Evolutionary conservation across 108 stramenopile species (phyloP).

Genomic region (Cyclostephanos tholiformis): DNA sequence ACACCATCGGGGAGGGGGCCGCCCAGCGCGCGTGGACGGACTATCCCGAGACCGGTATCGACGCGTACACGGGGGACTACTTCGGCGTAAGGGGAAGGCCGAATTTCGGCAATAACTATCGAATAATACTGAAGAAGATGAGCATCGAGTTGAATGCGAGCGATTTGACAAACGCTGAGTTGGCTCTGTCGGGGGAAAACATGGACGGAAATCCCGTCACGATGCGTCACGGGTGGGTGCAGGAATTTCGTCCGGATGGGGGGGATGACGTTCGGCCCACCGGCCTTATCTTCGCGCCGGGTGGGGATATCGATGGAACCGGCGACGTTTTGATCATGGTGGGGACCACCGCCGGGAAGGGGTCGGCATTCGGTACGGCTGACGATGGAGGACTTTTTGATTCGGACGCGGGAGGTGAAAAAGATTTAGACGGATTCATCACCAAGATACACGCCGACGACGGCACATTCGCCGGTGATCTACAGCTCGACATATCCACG

Average conservation of each 20-base stretch:
- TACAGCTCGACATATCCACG: slow-evolving; percentile 32
- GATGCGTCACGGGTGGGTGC: slow-evolving; percentile 34
- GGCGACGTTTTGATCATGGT: slow-evolving; percentile 47
- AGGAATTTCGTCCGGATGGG: slow-evolving; percentile 38
- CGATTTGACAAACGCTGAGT: slow-evolving; percentile 19
- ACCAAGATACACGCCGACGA: slow-evolving; percentile 45
- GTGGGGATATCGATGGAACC: slow-evolving; percentile 11
- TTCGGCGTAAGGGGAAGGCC: slow-evolving; percentile 40
- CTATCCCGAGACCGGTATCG: slow-evolving; percentile 13
- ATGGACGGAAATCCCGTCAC: slow-evolving; percentile 25
- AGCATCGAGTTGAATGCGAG: slow-evolving; percentile 19
- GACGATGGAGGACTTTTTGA: slow-evolving; percentile 1
- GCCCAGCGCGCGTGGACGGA: slow-evolving; percentile 44
- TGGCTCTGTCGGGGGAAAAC: slow-evolving; percentile 19
- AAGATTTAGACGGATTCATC: slow-evolving; percentile 54
- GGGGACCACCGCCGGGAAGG: slow-evolving; percentile 44
- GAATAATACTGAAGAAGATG: slow-evolving; percentile 42
- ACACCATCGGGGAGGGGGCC: slow-evolving; percentile 44
- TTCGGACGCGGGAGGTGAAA: slow-evolving; percentile 18
- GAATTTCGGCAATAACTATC: slow-evolving; percentile 34
- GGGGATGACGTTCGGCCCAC: slow-evolving; percentile 45
- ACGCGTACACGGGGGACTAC: slow-evolving; percentile 16
- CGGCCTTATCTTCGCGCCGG: slow-evolving; percentile 43
- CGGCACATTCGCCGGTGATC: slow-evolving; percentile 34
- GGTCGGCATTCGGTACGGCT: slow-evolving; percentile 42